These are phyloP conservation scores for Pontederia paniculata DNA, from an alignment of 176 grass and related monocot species.

Conservation along the genomic window DNA sequence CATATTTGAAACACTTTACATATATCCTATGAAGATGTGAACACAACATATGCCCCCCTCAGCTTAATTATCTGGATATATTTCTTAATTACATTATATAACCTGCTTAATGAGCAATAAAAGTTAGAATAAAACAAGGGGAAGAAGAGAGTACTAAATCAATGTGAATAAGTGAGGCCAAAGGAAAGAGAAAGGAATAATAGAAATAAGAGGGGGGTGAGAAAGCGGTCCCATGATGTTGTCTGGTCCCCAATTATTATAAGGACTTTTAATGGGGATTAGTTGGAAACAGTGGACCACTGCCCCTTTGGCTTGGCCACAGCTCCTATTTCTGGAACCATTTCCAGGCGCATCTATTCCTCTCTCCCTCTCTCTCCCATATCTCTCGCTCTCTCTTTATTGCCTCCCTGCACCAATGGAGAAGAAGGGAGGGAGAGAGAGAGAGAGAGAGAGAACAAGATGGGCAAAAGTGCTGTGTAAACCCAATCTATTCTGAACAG, in stretches of 20 bases:
- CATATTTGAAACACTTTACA: no score
- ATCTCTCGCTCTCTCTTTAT: background rate
- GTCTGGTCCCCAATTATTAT: slow-evolving; percentile 43
- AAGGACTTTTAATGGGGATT: slow-evolving; percentile 77
- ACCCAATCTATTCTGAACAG: background rate
- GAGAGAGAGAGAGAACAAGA: no score
- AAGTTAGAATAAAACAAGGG: background rate
- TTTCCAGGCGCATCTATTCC: slow-evolving; percentile 54
- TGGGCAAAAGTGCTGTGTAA: background rate
- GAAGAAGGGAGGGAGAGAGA: no score
- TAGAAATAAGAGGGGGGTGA: slow-evolving; percentile 15
- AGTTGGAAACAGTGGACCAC: slow-evolving; percentile 79
- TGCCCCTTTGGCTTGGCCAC: slow-evolving; percentile 35
- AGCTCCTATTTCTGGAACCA: slow-evolving; percentile 72
- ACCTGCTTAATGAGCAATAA: no score
- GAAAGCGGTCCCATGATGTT: slow-evolving; percentile 37
- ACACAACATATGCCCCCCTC: no score
- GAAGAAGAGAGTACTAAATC: background rate
- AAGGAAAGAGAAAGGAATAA: slow-evolving; percentile 3
- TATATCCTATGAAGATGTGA: no score
- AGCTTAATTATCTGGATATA: no score
- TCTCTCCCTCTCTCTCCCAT: background rate
- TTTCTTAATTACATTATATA: no score
- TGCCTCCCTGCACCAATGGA: background rate
- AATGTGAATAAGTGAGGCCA: slow-evolving; percentile 6